These are phyloP conservation scores for Peronospora belbahrii DNA, from an alignment of 352 stramenopile species.

Conservation along the genomic window DNA sequence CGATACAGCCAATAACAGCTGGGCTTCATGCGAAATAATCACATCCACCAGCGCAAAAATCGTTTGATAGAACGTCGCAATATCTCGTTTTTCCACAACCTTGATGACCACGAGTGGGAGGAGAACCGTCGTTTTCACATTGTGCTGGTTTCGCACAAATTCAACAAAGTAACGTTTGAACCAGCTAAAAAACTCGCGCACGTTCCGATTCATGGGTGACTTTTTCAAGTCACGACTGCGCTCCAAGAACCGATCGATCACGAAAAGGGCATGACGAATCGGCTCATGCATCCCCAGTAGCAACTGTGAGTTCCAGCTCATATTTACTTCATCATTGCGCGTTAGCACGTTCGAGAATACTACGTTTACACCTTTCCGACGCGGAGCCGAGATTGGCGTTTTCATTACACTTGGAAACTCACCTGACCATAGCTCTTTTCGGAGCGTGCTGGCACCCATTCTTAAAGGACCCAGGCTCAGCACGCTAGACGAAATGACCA, in stretches of 20 bases:
- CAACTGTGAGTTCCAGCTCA: constrained; percentile 72
- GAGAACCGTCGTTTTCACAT: constrained; percentile 59
- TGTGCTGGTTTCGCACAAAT: constrained; percentile 64
- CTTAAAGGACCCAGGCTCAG: constrained; percentile 21
- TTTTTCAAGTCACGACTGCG: constrained; percentile 42
- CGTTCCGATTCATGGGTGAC: constrained; percentile 41
- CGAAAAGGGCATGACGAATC: constrained; percentile 68
- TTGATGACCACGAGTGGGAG: constrained; percentile 59
- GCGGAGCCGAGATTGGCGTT: constrained; percentile 37
- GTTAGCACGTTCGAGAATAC: constrained; percentile 69
- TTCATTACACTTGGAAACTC: constrained; percentile 35
- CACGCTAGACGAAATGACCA: constrained; percentile 7
- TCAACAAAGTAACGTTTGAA: constrained; percentile 79
- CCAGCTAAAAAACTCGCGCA: constrained; percentile 68
- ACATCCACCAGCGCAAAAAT: constrained; percentile 55
- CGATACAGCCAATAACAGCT: constrained; percentile 42
- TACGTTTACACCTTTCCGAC: constrained; percentile 31
- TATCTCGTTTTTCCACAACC: constrained; percentile 52
- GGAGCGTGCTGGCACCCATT: constrained; percentile 28
- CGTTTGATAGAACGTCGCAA: constrained; percentile 49
- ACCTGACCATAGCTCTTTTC: constrained; percentile 31
- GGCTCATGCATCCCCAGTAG: constrained; percentile 71
- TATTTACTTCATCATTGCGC: constrained; percentile 36
- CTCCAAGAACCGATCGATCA: constrained; percentile 77
- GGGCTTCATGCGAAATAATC: constrained; percentile 50